Evolutionary conservation across 352 stramenopile species (phyloP).

Genomic region (Pythium rishiriense): DNA sequence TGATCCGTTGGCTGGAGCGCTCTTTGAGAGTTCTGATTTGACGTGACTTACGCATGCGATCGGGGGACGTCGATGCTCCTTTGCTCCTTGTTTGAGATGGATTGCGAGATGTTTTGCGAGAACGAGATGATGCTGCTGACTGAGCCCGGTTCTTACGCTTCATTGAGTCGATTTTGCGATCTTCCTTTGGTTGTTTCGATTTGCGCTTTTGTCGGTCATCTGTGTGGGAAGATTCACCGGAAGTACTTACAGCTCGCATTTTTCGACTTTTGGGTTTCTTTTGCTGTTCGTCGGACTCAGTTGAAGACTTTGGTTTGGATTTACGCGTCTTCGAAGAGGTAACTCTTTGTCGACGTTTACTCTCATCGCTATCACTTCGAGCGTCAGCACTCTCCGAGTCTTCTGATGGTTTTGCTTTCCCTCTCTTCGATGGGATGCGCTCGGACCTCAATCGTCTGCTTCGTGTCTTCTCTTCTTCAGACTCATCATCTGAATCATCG

Average conservation of each 20-base stretch:
- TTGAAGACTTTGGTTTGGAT: conserved; percentile 2
- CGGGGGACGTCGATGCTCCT: neutral
- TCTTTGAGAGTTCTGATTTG: conserved; percentile 1
- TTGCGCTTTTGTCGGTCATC: neutral
- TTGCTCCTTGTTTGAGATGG: neutral
- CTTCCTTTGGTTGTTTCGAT: neutral
- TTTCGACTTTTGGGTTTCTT: neutral
- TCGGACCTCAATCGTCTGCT: neutral
- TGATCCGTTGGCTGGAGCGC: neutral
- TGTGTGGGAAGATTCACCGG: neutral
- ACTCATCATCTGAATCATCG: neutral
- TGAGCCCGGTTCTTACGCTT: neutral
- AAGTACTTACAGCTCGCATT: neutral
- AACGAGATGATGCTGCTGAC: neutral
- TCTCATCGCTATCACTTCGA: neutral
- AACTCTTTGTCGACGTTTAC: neutral
- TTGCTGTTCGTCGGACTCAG: neutral
- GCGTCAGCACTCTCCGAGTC: neutral
- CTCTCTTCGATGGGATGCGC: conserved; percentile 1
- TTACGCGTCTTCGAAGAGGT: neutral
- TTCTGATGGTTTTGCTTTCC: conserved; percentile 1
- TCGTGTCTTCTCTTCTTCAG: conserved; percentile 6
- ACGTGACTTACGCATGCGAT: neutral
- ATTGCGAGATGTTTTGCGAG: neutral
- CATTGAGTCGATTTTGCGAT: neutral